These are phyloP conservation scores for Phoma herbarum DNA, from an alignment of 2,329 filamentous ascomycete genomes.

Conservation along the genomic window DNA sequence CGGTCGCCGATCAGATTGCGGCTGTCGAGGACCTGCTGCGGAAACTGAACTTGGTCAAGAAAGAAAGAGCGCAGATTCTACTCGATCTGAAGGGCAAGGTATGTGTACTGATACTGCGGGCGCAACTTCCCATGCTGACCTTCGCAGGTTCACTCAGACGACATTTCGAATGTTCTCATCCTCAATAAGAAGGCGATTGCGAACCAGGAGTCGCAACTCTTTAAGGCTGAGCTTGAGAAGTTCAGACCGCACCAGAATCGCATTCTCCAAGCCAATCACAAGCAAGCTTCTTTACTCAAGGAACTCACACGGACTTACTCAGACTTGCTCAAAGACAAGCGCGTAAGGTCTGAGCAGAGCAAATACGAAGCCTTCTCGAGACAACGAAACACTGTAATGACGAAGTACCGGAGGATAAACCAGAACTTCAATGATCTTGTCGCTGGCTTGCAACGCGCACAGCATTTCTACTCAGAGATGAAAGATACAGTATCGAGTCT, in stretches of 20 bases:
- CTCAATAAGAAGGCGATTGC: constrained; percentile 97
- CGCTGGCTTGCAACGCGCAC: constrained; percentile 84
- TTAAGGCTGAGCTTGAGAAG: constrained; percentile 97
- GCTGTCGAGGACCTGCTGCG: constrained; percentile 89
- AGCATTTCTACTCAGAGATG: constrained; percentile 96
- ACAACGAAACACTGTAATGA: constrained; percentile 81
- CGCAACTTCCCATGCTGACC: constrained; percentile 8
- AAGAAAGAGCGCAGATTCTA: constrained; percentile 87
- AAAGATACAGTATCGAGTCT: constrained; percentile 90
- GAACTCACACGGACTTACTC: constrained; percentile 90
- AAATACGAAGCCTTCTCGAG: constrained; percentile 91
- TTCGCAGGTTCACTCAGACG: constrained; percentile 85
- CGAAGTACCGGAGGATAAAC: constrained; percentile 88
- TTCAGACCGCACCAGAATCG: constrained; percentile 93
- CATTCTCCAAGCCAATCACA: constrained; percentile 91
- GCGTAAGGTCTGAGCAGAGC: constrained; percentile 90
- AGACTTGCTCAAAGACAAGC: constrained; percentile 88
- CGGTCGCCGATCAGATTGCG: constrained; percentile 87
- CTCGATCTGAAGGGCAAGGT: constrained; percentile 99
- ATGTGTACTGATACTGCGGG: constrained; percentile 35
- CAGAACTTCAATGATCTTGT: constrained; percentile 92
- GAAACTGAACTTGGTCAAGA: constrained; percentile 90
- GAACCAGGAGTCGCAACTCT: constrained; percentile 90
- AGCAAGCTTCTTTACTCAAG: constrained; percentile 93
- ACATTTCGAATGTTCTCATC: constrained; percentile 96